These are phyloP conservation scores for Lactarius hengduanensis DNA, from an alignment of 768 basidiomycete genomes.

Conservation along the genomic window DNA sequence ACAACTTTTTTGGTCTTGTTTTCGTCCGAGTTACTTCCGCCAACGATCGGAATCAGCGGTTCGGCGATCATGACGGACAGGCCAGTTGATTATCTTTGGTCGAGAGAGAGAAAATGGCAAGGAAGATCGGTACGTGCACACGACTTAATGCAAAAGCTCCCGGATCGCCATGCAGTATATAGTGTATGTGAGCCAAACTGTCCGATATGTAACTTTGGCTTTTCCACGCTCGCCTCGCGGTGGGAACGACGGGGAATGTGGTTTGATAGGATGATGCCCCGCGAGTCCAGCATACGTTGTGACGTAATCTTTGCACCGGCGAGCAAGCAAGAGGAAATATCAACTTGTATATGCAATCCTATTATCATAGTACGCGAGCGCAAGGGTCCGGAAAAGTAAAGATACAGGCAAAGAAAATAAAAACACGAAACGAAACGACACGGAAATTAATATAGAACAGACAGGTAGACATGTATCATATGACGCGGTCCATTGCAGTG, in stretches of 20 bases:
- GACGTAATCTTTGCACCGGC: not conserved
- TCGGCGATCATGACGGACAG: not conserved
- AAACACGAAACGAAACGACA: not conserved
- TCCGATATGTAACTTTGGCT: not conserved
- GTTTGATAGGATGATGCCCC: not conserved
- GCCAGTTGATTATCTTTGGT: not conserved
- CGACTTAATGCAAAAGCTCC: not conserved
- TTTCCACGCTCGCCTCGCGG: constrained; percentile 1
- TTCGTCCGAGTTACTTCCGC: not conserved
- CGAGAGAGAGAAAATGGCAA: not conserved
- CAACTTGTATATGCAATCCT: not conserved
- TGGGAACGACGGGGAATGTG: not conserved
- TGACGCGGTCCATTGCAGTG: not conserved
- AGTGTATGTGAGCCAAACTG: not conserved
- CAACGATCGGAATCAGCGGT: not conserved
- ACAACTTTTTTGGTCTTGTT: too few relatives aligned
- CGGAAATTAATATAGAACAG: not conserved
- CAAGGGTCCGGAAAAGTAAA: not conserved
- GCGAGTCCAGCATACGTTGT: not conserved
- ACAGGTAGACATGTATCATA: not conserved
- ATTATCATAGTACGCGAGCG: not conserved
- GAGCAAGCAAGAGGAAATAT: not conserved
- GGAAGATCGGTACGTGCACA: not conserved
- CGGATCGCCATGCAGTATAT: not conserved
- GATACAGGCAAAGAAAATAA: not conserved